Base-by-base conservation (phyloP, 306 rosid species). In the Lablab purpureus region DNA sequence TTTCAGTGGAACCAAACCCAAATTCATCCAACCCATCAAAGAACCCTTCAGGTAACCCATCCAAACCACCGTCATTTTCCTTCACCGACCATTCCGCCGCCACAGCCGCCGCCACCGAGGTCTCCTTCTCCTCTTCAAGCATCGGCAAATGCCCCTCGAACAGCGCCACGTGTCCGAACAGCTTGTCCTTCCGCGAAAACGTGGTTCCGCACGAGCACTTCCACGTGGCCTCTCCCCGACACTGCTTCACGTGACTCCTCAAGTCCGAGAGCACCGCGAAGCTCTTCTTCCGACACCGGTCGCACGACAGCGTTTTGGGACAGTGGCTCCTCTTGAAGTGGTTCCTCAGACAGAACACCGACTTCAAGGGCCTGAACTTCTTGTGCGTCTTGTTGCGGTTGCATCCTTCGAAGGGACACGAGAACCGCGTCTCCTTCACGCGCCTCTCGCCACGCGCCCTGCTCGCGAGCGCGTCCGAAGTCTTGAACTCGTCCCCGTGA, bases 271-370 rank as follows among this genome's bases (percentile, higher is more conserved):
- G 76, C 52, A 92, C 87, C 22, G 93, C 86, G 56, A 92, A 92
- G 36, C 88, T 86, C 88, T 82, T 92, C 81, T 82, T 90, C 73
- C 82, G 78, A 64, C 97, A 92, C 0, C 91, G 85, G 45, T 86
- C 83, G 12, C 96, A 90, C 28, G 82, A 75, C 71, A 77, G 76
- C 87, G 85, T 85, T 81, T 90, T 92, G 0, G 97, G 97, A 18
- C 95, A 92, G 59, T 92, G 96, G 74, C 90, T 90, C 69, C 97
- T 78, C 80, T 89, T 90, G 86, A 92, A 92, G 81, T 92, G 97
- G 59, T 89, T 92, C 90, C 85, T 87, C 81, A 87, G 77, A 79
- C 90, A 92, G 0, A 82, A 77, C 72, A 85, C 80, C 13, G 96
- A 90, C 34, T 90, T 92, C 78, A 92, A 21, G 7, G 97, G 40